These are phyloP conservation scores for Castanopsis chinensis DNA, from an alignment of 306 rosid genomes.

Conservation along the genomic window DNA sequence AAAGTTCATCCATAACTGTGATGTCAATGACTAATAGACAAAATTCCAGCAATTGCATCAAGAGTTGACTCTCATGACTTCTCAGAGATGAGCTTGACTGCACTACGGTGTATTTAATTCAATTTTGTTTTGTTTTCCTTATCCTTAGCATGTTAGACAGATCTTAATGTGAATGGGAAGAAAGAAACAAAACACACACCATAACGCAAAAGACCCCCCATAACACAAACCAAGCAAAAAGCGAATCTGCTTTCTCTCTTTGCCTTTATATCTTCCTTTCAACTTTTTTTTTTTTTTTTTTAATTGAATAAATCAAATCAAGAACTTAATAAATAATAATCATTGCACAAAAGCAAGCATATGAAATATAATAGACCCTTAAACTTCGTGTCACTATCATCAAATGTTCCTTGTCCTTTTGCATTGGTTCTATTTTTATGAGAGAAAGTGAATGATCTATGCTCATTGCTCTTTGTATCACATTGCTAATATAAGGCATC, in stretches of 20 bases:
- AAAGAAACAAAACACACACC: conserved; percentile 4
- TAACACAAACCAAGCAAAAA: not conserved
- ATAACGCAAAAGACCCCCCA: not conserved
- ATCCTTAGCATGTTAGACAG: not conserved
- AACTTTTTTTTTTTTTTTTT: not conserved
- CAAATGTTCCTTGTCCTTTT: conserved; percentile 7
- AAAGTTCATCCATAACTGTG: not conserved
- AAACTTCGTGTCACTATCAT: conserved; percentile 16
- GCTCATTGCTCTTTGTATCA: not conserved
- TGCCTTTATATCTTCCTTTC: not conserved
- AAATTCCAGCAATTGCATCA: not conserved
- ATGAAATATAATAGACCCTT: conserved; percentile 16
- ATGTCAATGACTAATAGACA: not conserved
- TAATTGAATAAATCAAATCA: conserved; percentile 17
- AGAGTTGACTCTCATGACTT: conserved; percentile 3
- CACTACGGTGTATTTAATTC: not conserved
- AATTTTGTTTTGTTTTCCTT: not conserved
- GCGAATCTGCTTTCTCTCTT: conserved; percentile 14
- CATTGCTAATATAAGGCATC: not conserved
- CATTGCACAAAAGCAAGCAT: not conserved
- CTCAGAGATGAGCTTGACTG: conserved; percentile 30
- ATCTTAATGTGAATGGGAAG: conserved; percentile 14
- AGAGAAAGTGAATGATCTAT: not conserved
- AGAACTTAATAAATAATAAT: conserved; percentile 30
- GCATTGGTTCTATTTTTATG: not conserved